phyloP scores from a whole-genome alignment of 805 yeast genomes.

The Wickerhamiella hasegawae region DNA sequence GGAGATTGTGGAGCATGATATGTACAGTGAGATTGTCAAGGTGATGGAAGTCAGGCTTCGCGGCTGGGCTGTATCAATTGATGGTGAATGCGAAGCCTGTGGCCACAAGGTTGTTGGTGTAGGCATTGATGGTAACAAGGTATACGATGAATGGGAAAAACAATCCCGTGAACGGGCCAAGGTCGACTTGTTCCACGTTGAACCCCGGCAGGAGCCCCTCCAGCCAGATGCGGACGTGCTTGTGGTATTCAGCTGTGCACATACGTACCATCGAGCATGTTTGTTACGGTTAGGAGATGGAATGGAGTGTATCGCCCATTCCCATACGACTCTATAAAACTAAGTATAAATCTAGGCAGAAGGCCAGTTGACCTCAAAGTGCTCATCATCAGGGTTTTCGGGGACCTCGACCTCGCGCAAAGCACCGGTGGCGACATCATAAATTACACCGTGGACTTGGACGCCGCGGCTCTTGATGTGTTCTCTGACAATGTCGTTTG shows the following conservation, averaged over 20 bases:
- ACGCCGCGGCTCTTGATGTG: constrained; percentile 49
- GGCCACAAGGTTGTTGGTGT: constrained; percentile 61
- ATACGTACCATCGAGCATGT: constrained; percentile 12
- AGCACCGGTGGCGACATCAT: constrained; percentile 66
- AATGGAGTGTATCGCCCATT: no score
- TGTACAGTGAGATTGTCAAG: constrained; percentile 30
- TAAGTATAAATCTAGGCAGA: background rate
- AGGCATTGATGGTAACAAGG: constrained; percentile 33
- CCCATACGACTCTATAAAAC: no score
- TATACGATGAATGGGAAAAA: constrained; percentile 21
- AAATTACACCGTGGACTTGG: constrained; percentile 69
- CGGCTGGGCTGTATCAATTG: constrained; percentile 49
- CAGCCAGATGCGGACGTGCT: constrained; percentile 6
- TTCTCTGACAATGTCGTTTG: constrained; percentile 48
- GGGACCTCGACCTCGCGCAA: constrained; percentile 32
- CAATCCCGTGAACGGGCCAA: no score
- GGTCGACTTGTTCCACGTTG: no score
- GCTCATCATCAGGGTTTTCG: constrained; percentile 15
- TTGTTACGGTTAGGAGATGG: no score
- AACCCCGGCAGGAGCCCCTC: no score
- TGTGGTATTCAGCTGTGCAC: constrained; percentile 11
- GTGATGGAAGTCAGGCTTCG: constrained; percentile 28
- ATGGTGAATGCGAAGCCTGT: constrained; percentile 57
- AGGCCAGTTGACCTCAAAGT: constrained; percentile 9
- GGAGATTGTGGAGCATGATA: constrained; percentile 36